These are phyloP conservation scores for Rhododendron simsii DNA, from an alignment of 148 eudicot species.

Conservation along the genomic window DNA sequence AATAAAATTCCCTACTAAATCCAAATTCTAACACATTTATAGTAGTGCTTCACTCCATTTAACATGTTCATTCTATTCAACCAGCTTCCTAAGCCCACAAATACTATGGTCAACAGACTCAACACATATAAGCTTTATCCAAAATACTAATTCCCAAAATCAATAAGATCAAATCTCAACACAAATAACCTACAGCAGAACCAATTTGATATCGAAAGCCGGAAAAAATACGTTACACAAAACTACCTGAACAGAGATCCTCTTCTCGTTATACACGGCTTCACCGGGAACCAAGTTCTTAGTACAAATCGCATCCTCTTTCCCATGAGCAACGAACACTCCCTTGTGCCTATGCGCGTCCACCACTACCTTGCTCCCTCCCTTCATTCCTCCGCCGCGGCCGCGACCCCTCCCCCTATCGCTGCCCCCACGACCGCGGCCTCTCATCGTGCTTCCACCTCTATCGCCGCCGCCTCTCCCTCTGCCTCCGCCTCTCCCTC, in stretches of 20 bases:
- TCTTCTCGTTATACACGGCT: conserved; percentile 88
- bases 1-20: not conserved
- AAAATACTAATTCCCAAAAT: not conserved
- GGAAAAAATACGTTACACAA: not conserved
- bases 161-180: not conserved
- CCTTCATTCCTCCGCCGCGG: conserved; percentile 61
- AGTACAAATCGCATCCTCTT: conserved; percentile 90
- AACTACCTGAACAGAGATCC: conserved; percentile 78
- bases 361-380: conserved; percentile 70
- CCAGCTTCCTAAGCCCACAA: not conserved
- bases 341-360: conserved; percentile 91
- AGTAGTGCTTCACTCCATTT: not conserved
- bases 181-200: not conserved
- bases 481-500: conserved; percentile 35
- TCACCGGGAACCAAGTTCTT: conserved; percentile 95
- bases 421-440: conserved; percentile 26
- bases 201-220: not conserved
- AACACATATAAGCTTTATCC: not conserved
- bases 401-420: conserved; percentile 15
- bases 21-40: not conserved
- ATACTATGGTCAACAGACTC: not conserved
- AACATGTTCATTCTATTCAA: not conserved
- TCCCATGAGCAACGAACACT: conserved; percentile 84
- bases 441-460: conserved; percentile 23
- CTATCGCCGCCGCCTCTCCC: conserved; percentile 8